Evolutionary conservation across 495 filamentous ascomycete species (phyloP).

Genomic region (Astrothelium macrocarpum): DNA sequence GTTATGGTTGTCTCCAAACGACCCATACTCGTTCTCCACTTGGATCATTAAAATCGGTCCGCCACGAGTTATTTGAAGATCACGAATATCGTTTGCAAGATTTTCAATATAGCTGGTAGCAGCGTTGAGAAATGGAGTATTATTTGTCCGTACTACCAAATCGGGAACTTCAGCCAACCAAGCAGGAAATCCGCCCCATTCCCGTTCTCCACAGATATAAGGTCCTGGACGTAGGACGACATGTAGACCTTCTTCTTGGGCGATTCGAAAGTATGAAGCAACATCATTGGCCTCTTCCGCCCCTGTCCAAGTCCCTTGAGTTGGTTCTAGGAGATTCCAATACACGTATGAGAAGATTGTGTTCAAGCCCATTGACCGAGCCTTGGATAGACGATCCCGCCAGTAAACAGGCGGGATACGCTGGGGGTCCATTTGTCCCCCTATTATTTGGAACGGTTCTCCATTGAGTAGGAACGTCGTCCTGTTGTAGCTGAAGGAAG

Average conservation of each 20-base stretch:
- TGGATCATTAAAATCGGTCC: constrained; percentile 42
- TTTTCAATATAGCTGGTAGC: constrained; percentile 31
- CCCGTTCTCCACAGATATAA: constrained; percentile 41
- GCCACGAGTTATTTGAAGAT: constrained; percentile 32
- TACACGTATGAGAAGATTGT: constrained; percentile 42
- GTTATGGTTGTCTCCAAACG: constrained; percentile 34
- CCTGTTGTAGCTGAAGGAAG: constrained; percentile 14
- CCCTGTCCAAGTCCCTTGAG: constrained; percentile 27
- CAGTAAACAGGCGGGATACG: constrained; percentile 37
- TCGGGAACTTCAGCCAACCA: constrained; percentile 36
- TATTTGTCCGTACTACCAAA: constrained; percentile 34
- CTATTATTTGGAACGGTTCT: constrained; percentile 37
- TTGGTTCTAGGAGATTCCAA: constrained; percentile 39
- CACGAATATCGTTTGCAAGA: constrained; percentile 29
- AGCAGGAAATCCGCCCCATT: constrained; percentile 42
- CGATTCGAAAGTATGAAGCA: constrained; percentile 34
- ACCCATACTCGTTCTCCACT: constrained; percentile 44
- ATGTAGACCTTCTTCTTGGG: constrained; percentile 35
- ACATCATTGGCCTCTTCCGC: constrained; percentile 32
- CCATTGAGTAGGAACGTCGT: constrained; percentile 37
- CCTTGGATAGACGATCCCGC: constrained; percentile 30
- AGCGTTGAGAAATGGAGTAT: constrained; percentile 31
- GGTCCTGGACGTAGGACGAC: constrained; percentile 38
- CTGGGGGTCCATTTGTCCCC: constrained; percentile 44
- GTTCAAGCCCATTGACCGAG: constrained; percentile 39